Evolutionary conservation across 495 filamentous ascomycete genomes (phyloP), one percentile per base, ranked within the genome.

Genomic region (Hyaloscypha finlandica): DNA sequence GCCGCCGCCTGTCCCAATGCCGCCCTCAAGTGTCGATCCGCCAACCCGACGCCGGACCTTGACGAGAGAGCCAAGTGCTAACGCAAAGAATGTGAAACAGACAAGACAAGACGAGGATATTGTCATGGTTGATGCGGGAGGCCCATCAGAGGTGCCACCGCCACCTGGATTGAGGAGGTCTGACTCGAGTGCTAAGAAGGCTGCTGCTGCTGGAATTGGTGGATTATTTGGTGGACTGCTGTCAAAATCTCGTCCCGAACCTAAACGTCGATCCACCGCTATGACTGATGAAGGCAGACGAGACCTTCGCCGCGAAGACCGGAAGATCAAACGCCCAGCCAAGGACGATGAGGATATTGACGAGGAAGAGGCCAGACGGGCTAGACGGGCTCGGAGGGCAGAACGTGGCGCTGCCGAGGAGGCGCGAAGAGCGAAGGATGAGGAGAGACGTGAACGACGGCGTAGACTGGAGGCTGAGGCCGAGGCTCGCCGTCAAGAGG

Each of bases 321-420:
- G 73, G 20, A 72, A 68, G 51, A 69, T 73, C 60, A 74, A 73
- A 62, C 73, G 73, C n/a, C 39, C 65, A 25, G 51, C 64, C 11
- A 66, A 30, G 54, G 70, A 73, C 11, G 67, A 29, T 3, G 62
- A 12, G 29, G 56, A 57, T 6, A 53, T 61, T 35, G 76, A 77
- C 32, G 82, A 86, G 31, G 81, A 81, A 20, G 84, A 86, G 67
- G 83, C 81, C 11, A 81, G 83, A 45, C 82, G 83, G 14, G 83
- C 82, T 48, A 78, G 83, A 31, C 81, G 79, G 54, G 78, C 80
- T n/a, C 78, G 76, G 39, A 77, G 76, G 37, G 81, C 83, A 52
- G 79, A 83, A 52, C 35, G 64, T 31, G 73, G 70, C 51, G 73
- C 71, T 42, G 63, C 64, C 20, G 84, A 84, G 60, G 81, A 84